Evolutionary conservation across 352 stramenopile genomes (phyloP), one percentile per base, ranked within the genome.

Genomic region (Pythium grandisporangium): DNA sequence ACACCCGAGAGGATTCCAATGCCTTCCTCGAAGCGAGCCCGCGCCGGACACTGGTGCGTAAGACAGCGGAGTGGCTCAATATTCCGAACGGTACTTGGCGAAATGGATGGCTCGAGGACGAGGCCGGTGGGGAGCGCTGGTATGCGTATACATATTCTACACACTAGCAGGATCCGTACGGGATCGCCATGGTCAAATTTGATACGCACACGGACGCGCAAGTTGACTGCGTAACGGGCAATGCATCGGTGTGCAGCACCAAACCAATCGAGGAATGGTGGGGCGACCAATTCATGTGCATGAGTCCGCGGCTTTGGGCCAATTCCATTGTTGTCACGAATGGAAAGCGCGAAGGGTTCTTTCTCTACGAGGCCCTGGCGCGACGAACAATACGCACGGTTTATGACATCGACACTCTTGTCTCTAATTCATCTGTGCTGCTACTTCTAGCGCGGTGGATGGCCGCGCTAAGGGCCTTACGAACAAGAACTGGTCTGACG

Each of bases 401-500:
- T 6, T 73, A 79, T 42, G 42, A 61, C 8, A 37, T 69, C 20
- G 48, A 65, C 5, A 60, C 42, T 10, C 55, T 70, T 12, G 47
- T 75, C 29, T 66, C 63, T 2, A 73, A 75, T 26, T 0, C 53
- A 0, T 66, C 63, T 11, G 19, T 71, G 5, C 51, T 32, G 0
- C 8, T 58, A 16, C 22, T 76, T 24, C 47, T 75, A 0, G 14
- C 60, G 1, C 60, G 55, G 1, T 79, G 66, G 66, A 51, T 65
- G 16, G 27, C 52, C 12, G 37, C 34, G 1, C 49, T 51, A 14
- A 2, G 55, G 0, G 42, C 46, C 14, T 25, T 64, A 13, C 35
- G 2, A 35, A 45, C 10, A 29, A 8, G 19, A 38, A 53, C 27
- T 27, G 45, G 47, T 20, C n/a, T n/a, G n/a, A n/a, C n/a, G n/a